Evolutionary conservation across 352 stramenopile species (phyloP).

Genomic region (Globisporangium cystogenes): DNA sequence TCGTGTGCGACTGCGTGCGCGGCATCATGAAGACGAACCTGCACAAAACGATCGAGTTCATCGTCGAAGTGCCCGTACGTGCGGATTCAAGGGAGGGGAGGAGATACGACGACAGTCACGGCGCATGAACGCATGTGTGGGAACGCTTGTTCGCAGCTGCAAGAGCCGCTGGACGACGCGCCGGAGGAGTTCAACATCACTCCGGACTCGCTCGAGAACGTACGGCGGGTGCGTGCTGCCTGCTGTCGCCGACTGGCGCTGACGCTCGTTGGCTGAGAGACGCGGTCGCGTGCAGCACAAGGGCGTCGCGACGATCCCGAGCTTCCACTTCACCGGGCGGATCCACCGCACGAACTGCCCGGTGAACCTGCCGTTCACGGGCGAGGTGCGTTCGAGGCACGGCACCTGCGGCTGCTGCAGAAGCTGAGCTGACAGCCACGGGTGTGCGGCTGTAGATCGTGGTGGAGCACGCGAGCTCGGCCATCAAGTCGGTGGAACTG

Average conservation of each 20-base stretch:
- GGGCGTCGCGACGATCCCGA: slow-evolving; percentile 45
- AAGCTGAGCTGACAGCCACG: no score
- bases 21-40: slow-evolving; percentile 86
- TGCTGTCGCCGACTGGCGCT: no score
- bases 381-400: slow-evolving; percentile 43
- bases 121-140: slow-evolving; percentile 4
- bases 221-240: slow-evolving; percentile 32
- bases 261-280: background rate
- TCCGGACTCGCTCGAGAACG: slow-evolving; percentile 81
- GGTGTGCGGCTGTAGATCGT: slow-evolving; percentile 41
- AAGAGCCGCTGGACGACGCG: slow-evolving; percentile 49
- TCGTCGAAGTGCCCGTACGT: slow-evolving; percentile 85
- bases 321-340: slow-evolving; percentile 78
- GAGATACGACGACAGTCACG: no score
- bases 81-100: no score
- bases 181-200: slow-evolving; percentile 80
- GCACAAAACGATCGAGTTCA: slow-evolving; percentile 86
- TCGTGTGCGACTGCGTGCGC: slow-evolving; percentile 77
- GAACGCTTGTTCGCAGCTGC: slow-evolving; percentile 23
- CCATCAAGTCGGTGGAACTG: slow-evolving; percentile 87
- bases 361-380: slow-evolving; percentile 87
- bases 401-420: background rate
- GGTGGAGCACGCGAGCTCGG: slow-evolving; percentile 64
- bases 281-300: slow-evolving; percentile 27
- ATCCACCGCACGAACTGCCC: slow-evolving; percentile 88